phyloP scores from a whole-genome alignment of 2,329 filamentous ascomycete species.

The Neoscytalidium dimidiatum region DNA sequence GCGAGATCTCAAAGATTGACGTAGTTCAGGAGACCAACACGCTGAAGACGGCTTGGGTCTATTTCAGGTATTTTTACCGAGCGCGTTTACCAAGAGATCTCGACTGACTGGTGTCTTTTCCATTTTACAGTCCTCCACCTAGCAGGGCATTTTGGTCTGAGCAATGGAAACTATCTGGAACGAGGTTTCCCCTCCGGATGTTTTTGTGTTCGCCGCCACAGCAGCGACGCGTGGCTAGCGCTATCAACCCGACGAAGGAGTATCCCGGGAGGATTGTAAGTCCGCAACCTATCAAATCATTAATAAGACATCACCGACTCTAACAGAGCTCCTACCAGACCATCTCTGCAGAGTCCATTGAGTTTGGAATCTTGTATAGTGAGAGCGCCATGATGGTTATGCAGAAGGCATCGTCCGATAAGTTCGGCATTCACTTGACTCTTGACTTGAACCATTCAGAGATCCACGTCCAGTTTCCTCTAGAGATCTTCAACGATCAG shows the following conservation, averaged over 20 bases:
- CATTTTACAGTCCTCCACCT: background rate
- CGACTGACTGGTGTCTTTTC: background rate
- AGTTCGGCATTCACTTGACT: slow-evolving; percentile 34
- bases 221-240: slow-evolving; percentile 23
- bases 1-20: slow-evolving; percentile 33
- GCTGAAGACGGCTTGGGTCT: background rate
- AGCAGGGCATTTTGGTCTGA: background rate
- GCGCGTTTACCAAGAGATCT: background rate
- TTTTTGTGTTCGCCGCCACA: background rate
- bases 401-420: slow-evolving; percentile 44
- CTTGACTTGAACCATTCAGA: slow-evolving; percentile 48
- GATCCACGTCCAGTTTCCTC: slow-evolving; percentile 48
- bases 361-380: slow-evolving; percentile 63
- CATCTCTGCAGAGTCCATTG: slow-evolving; percentile 48
- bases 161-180: background rate
- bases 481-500: slow-evolving; percentile 30
- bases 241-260: slow-evolving; percentile 25
- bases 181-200: background rate
- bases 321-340: background rate
- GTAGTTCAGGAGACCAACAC: slow-evolving; percentile 20
- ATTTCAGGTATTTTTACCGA: background rate
- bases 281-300: background rate
- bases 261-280: slow-evolving; percentile 27
- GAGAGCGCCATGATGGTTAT: slow-evolving; percentile 62
- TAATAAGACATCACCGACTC: background rate